phyloP scores from a whole-genome alignment of 768 basidiomycete genomes.

The Lentinus brumalis region DNA sequence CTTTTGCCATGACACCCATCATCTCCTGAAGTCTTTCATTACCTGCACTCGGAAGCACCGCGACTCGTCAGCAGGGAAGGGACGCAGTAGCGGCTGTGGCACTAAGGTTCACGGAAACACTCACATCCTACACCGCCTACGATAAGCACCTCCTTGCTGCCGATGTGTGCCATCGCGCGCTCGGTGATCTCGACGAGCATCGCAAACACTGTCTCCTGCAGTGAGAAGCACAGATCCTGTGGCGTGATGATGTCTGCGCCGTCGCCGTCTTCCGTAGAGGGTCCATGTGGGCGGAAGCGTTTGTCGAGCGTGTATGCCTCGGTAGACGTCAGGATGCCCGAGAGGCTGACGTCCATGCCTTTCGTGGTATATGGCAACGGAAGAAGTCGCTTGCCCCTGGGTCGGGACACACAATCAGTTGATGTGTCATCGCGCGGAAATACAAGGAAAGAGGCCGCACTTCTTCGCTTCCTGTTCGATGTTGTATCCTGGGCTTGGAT shows the following conservation, averaged over 20 bases:
- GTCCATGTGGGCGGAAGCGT: constrained; percentile 61
- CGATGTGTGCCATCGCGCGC: constrained; percentile 98
- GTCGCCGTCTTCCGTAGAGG: constrained; percentile 43
- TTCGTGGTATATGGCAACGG: constrained; percentile 94
- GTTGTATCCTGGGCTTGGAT: constrained; percentile 95
- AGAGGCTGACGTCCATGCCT: constrained; percentile 97
- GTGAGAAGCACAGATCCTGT: constrained; percentile 94
- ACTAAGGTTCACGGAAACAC: constrained; percentile 33
- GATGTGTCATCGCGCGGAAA: not conserved
- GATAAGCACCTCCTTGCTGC: constrained; percentile 93
- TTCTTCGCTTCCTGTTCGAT: constrained; percentile 95
- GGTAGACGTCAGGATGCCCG: constrained; percentile 87
- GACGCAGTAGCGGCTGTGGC: not conserved
- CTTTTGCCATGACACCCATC: constrained; percentile 97
- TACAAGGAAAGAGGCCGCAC: constrained; percentile 42
- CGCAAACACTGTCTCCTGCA: constrained; percentile 96
- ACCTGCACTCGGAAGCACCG: constrained; percentile 46
- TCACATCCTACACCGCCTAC: constrained; percentile 99
- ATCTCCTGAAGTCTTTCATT: constrained; percentile 94
- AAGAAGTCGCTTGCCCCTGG: constrained; percentile 81
- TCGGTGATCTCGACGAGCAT: constrained; percentile 99
- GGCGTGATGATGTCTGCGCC: constrained; percentile 83
- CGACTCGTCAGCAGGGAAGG: not conserved
- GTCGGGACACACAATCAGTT: not conserved
- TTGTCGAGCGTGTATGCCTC: constrained; percentile 89